Conservation (phyloP, 495 filamentous ascomycete species). For the Cercophora sp. region DNA sequence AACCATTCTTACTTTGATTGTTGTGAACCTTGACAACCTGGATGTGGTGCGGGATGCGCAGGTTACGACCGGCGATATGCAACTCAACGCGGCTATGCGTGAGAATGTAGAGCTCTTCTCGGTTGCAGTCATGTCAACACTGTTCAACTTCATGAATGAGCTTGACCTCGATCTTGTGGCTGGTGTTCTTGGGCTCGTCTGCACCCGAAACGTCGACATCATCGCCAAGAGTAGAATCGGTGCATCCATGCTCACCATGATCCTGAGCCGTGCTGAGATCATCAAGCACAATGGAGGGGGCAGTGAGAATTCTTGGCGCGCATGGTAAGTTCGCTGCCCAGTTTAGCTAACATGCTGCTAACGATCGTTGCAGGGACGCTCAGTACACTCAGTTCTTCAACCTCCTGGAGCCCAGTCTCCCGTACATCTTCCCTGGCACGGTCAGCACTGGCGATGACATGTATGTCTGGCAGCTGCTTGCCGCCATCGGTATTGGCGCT, state of each 20-base stretch:
- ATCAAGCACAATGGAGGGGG: conserved; percentile 72
- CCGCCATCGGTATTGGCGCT: conserved; percentile 87
- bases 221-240: conserved; percentile 83
- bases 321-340: conserved; percentile 58
- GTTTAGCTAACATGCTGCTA: conserved; percentile 3
- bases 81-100: conserved; percentile 64
- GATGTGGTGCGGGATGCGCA: conserved; percentile 82
- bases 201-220: conserved; percentile 71
- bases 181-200: conserved; percentile 79
- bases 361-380: conserved; percentile 37
- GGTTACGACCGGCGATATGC: conserved; percentile 61
- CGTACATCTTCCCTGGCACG: conserved; percentile 78
- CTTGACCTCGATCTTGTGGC: conserved; percentile 85
- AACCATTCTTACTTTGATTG: conserved; percentile 90
- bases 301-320: conserved; percentile 68
- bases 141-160: conserved; percentile 85
- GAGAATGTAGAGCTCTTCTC: conserved; percentile 92
- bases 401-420: conserved; percentile 73
- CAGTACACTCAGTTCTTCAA: conserved; percentile 87
- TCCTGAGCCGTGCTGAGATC: conserved; percentile 88
- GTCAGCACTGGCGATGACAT: conserved; percentile 82
- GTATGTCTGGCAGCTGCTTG: conserved; percentile 97
- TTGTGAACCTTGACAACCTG: conserved; percentile 86
- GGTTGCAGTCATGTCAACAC: conserved; percentile 78
- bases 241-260: conserved; percentile 86